A percentile compares a stretch with the other conserved stretches of the same genome.
phyloP scores from a whole-genome alignment of 2,329 filamentous ascomycete species.

The Phymatotrichopsis omnivora region DNA sequence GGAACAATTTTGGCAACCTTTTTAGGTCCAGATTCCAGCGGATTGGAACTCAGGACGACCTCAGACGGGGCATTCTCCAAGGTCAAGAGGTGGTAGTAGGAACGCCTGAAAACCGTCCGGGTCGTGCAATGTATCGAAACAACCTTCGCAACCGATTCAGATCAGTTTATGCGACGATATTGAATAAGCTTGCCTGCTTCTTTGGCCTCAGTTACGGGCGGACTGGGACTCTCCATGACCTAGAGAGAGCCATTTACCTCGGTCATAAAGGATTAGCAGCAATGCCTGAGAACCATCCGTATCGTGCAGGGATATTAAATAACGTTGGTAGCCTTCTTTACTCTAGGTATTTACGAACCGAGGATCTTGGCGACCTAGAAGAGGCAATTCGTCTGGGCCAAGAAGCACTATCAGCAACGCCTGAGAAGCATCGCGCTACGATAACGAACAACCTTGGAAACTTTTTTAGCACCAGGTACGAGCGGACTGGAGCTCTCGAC shows the following conservation, averaged over 20 bases:
- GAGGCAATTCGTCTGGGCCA: neutral
- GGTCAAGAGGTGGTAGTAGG: too few species aligned
- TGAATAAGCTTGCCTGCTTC: neutral
- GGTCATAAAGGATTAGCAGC: neutral
- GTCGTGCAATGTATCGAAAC: too few species aligned
- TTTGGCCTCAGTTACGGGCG: conserved; percentile 2
- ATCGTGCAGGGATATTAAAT: neutral
- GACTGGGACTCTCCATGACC: conserved; percentile 1
- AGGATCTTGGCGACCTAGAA: neutral
- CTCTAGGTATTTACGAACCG: neutral
- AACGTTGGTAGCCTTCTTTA: neutral
- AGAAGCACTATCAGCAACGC: neutral
- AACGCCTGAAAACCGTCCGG: too few species aligned
- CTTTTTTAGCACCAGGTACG: neutral
- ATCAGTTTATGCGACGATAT: neutral
- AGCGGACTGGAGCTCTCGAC: conserved; percentile 3
- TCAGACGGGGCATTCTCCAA: neutral
- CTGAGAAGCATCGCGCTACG: neutral
- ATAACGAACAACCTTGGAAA: neutral
- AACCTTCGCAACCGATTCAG: neutral
- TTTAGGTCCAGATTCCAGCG: neutral
- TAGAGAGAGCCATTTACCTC: neutral
- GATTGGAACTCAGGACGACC: neutral
- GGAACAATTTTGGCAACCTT: neutral
- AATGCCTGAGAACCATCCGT: neutral